phyloP scores from a whole-genome alignment of 192 early-diverging fungal species.

The Backusella sp. region DNA sequence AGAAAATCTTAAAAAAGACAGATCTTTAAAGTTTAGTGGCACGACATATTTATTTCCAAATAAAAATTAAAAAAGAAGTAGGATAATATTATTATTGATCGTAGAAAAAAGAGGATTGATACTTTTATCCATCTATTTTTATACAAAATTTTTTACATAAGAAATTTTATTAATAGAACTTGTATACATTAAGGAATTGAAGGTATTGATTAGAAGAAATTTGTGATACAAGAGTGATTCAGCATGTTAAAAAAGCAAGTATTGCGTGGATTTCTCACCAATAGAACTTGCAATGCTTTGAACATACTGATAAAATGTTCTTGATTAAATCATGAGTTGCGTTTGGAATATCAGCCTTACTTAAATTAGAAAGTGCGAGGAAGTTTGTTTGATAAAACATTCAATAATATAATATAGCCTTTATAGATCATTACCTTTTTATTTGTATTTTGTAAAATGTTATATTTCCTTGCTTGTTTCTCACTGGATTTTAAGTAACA shows the following conservation, averaged over 20 bases:
- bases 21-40: not conserved
- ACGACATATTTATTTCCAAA: not conserved
- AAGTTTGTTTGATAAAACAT: not conserved
- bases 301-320: not conserved
- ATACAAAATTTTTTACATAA: not conserved
- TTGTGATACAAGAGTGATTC: not conserved
- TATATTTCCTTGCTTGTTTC: not conserved
- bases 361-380: not conserved
- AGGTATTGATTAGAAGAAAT: not conserved
- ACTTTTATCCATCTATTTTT: not conserved
- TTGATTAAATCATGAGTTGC: not conserved
- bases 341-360: not conserved
- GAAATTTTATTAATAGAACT: not conserved
- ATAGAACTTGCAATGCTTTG: not conserved
- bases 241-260: not conserved
- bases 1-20: not conserved
- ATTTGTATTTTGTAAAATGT: not conserved
- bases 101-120: not conserved
- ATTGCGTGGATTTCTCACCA: not conserved
- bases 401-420: not conserved
- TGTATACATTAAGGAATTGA: not conserved
- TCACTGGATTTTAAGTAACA: not conserved
- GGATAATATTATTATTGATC: not conserved
- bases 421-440: not conserved
- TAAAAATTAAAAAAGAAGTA: not conserved